Evolutionary conservation across 768 basidiomycete genomes (phyloP).

Genomic region (Boletus sensibilis): DNA sequence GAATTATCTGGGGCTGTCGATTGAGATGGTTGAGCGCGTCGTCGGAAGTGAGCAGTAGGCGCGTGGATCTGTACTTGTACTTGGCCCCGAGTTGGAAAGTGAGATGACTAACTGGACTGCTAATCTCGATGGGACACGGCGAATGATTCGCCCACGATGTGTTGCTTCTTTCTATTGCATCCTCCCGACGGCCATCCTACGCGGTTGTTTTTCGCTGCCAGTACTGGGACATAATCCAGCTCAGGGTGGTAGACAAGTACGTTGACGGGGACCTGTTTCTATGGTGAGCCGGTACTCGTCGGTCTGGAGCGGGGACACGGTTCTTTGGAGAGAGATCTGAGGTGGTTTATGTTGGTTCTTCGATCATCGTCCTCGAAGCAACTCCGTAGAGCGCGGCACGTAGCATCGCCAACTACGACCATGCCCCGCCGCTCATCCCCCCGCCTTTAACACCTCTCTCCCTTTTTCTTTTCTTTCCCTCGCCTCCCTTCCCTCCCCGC

Average conservation of each 20-base stretch:
- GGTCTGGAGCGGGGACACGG: neutral
- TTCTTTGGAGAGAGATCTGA: neutral
- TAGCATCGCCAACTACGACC: constrained; percentile 20
- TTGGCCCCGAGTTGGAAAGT: neutral
- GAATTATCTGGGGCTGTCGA: constrained; percentile 40
- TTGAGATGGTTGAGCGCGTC: constrained; percentile 27
- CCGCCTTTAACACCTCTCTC: constrained; percentile 6
- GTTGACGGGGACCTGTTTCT: neutral
- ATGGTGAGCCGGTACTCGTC: neutral
- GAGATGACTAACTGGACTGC: constrained; percentile 3
- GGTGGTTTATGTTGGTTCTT: constrained; percentile 14
- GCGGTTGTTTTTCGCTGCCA: neutral
- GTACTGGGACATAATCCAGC: neutral
- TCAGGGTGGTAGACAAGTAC: neutral
- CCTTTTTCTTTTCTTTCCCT: neutral
- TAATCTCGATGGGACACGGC: constrained; percentile 5
- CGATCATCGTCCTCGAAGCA: constrained; percentile 34
- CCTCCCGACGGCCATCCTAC: neutral
- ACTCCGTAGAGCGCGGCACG: constrained; percentile 31
- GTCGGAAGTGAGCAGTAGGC: neutral
- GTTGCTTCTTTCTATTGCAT: constrained; percentile 1
- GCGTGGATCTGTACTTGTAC: neutral
- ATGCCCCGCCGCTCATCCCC: constrained; percentile 2
- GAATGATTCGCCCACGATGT: constrained; percentile 4
- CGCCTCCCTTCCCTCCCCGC: neutral